phyloP scores from a whole-genome alignment of 805 yeast species.

The Candida montana region DNA sequence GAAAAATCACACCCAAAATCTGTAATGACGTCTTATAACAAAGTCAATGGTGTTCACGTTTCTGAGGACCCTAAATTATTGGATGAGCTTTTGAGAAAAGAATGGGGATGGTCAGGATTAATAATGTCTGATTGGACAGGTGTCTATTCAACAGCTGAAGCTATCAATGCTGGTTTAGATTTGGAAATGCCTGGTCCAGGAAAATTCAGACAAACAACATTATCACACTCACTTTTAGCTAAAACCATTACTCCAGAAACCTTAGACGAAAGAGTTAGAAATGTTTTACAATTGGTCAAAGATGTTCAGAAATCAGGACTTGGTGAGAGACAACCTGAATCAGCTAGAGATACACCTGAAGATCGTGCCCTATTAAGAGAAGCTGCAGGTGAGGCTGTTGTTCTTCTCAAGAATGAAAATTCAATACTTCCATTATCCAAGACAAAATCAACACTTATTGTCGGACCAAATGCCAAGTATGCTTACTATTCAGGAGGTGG shows the following conservation, averaged over 20 bases:
- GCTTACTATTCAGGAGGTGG: conserved; percentile 57
- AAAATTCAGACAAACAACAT: conserved; percentile 37
- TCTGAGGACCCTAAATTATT: conserved; percentile 38
- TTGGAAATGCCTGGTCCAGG: conserved; percentile 64
- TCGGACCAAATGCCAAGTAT: conserved; percentile 54
- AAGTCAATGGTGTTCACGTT: conserved; percentile 53
- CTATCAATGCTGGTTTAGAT: conserved; percentile 51
- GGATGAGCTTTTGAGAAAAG: conserved; percentile 42
- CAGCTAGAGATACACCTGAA: conserved; percentile 39
- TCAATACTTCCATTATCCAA: conserved; percentile 41
- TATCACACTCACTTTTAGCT: conserved; percentile 32
- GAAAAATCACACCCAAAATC: conserved; percentile 45
- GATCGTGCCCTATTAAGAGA: conserved; percentile 34
- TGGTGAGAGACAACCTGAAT: conserved; percentile 35
- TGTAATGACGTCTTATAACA: conserved; percentile 58
- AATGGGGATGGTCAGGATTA: conserved; percentile 53
- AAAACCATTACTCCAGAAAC: conserved; percentile 34
- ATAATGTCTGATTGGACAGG: conserved; percentile 64
- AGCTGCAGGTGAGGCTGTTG: conserved; percentile 45
- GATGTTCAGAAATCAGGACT: conserved; percentile 37
- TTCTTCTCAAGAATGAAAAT: conserved; percentile 49
- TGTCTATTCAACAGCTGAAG: conserved; percentile 39
- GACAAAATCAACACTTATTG: conserved; percentile 39
- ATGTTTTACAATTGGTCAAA: conserved; percentile 43
- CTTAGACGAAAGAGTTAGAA: conserved; percentile 44